Base-by-base conservation (phyloP, 2,329 filamentous ascomycete species). In the Lomentospora prolificans region DNA sequence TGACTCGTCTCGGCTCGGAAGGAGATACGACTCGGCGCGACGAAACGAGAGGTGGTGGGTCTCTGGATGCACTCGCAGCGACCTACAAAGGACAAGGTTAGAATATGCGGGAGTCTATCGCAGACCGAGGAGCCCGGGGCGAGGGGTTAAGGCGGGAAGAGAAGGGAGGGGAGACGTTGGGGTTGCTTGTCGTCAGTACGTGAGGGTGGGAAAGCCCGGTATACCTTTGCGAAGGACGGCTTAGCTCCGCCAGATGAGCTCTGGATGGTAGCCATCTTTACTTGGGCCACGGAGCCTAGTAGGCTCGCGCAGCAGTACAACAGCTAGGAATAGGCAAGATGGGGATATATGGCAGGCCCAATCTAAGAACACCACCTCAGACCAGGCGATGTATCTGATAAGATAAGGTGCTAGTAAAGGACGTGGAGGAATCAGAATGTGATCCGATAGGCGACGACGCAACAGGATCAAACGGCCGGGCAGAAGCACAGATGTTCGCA, bases 211-310 rank as follows among this genome's bases (percentile, higher is more conserved):
- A n/a, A n/a, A n/a, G n/a, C n/a, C n/a, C n/a, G n/a, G n/a, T 75
- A 57, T 73, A 89, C 87, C 79, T 88, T 90, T 70, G 87, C 87
- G 75, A 90, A 90, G 46, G 86, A 89, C 63, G 85, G 79, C 70
- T 81, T 83, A 55, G 72, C 72, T 56, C 72, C 61, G 61, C 78
- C 76, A 59, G 74, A 64, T 62, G 73, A 68, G 62, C 75, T 69
- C 64, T 73, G 71, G 56, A 73, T 67, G 50, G 75, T 71, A 59
- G 76, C 72, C 77, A 80, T 80, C 19, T 44, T 54, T 27, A 30
- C 19, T 2, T 7, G 17, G 17, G 4, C 5, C 7, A 48, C 22
- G 22, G 22, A 25, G 25, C 52, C 25, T 2, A 25, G 7, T 28
- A 25, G 7, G 12, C 19, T 14, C 17, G n/a, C 9, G 24, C 36